Base-by-base conservation (phyloP, 345 rosid genomes). In the Pistacia vera region DNA sequence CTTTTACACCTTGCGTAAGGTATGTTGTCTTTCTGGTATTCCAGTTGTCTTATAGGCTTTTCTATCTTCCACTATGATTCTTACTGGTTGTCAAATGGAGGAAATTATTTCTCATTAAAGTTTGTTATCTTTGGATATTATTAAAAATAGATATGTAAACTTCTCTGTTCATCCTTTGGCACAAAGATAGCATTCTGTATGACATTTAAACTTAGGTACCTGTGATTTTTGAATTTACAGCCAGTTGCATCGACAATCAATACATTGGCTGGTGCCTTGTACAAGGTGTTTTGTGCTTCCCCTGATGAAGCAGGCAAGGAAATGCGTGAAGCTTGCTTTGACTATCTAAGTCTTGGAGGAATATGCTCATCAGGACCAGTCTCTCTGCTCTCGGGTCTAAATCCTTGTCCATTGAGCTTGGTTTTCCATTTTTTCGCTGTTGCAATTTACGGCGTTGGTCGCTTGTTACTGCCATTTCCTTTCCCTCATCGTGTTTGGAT, bases 1-100 rank as follows among this genome's bases (percentile, higher is more conserved):
- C 48, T 89, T 89, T 74, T 87, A 87, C 71, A 81, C 88, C 28
- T 64, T 87, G 74, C 88, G 90, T 8, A 89, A 89, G 90, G 88
- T 70, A 74, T 78, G 81, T 25, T 28, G 11, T 51, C 5, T 11
- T 38, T 12, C 3, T 72, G 12, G 2, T 13, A 16, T 60, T 72
- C 13, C 35, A 72, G 8, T 48, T 49, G 3, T 63, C 12, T 8
- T 30, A 35, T 61, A 8, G 35, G 60, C 60, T 60, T 25, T 44
- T 54, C 20, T 16, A 65, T 73, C 57, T 49, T 49, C 46, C 63
- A 20, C 46, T 41, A 41, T 7, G 8, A 41, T 41, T 38, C 52
- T 69, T 30, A 7, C 62, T 33, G 12, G 46, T 51, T 25, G 44
- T 14, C 69, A n/a, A 5, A 2, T 16, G 8, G 14, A 44, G 6